Percentiles rank a stretch among this genome's conserved stretches.
Conservation (phyloP, 108 stramenopile genomes). For the Schizochytrium sp. region DNA sequence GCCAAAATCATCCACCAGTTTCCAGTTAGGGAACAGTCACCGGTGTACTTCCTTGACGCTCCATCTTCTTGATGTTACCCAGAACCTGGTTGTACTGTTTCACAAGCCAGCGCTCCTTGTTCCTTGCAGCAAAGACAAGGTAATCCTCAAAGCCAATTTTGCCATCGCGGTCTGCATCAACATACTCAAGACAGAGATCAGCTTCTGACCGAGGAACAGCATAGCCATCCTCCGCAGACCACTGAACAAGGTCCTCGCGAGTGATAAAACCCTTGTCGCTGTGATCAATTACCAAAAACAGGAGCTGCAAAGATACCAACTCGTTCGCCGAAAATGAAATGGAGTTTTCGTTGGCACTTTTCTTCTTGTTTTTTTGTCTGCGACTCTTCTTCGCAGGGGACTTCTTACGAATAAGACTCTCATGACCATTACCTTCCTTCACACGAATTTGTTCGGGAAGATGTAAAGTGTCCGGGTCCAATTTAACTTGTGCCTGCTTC, state of each 20-base stretch:
- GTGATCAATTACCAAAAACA: conserved; percentile 30
- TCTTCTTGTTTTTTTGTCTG: neutral
- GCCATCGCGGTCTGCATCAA: conserved; percentile 41
- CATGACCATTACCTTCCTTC: conserved; percentile 5
- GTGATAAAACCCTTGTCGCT: conserved; percentile 52
- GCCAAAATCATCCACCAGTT: no score
- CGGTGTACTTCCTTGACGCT: neutral
- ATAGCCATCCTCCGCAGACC: conserved; percentile 52
- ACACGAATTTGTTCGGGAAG: conserved; percentile 16
- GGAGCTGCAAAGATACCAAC: conserved; percentile 19
- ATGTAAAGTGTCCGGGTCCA: conserved; percentile 30
- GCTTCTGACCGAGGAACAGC: conserved; percentile 54
- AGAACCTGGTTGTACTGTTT: conserved; percentile 46
- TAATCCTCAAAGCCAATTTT: conserved; percentile 55
- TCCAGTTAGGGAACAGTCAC: no score
- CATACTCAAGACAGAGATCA: conserved; percentile 54
- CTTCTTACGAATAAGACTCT: neutral
- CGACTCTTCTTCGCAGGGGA: neutral
- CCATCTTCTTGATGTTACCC: conserved; percentile 13
- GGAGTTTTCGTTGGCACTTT: neutral
- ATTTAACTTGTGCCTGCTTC: conserved; percentile 46
- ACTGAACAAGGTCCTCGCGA: conserved; percentile 47
- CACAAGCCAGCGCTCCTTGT: conserved; percentile 53
- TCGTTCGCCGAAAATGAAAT: conserved; percentile 37
- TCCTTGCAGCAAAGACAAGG: conserved; percentile 45